Base-by-base conservation (phyloP, 176 grass and related monocot species). In the Tuctoria greenei region DNA sequence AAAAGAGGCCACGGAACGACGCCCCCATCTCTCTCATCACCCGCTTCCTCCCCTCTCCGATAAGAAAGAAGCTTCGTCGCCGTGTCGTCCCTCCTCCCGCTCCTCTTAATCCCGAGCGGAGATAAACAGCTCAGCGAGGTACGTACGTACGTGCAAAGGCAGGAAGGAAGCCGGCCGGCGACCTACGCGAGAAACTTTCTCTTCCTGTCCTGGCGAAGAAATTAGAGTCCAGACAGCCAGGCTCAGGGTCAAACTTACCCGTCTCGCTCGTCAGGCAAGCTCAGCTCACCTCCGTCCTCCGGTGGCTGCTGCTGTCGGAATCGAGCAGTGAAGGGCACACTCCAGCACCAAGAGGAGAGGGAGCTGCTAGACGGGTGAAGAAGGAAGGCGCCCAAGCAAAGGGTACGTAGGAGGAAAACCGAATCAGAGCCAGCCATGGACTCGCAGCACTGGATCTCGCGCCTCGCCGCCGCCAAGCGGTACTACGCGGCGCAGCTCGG, bases 371-470 rank as follows among this genome's bases (percentile, higher is more conserved):
- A 9, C 34, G 21, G 51, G 50, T 37, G 73, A 45, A 44, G n/a
- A n/a, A n/a, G n/a, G n/a, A 10, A 7, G 15, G 17, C 18, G 37
- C 25, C 27, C 27, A 18, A 15, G 18, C 41, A 4, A 51, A 42
- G 35, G 35, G 71, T 39, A 69, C 55, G 11, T 16, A 39, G 60
- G 49, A 52, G 20, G 20, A 54, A 54, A 16, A 17, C 4, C 60
- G 23, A 52, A 77, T 66, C 74, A 25, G 16, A 38, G 45, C 57
- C 86, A 38, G 45, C 57, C 86, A 92, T 96, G 93, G 89, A 96
- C 77, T 98, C 95, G 78, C 86, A 94, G 84, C 91, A 92, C 82
- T 98, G 95, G 95, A 94, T 94, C 91, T 93, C 95, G 58, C 91
- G 87, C 89, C 89, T 94, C 28, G 91, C 91, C 42, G 91, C 91